Conservation (phyloP, 306 rosid genomes). For the Quercus aquifolioides region DNA sequence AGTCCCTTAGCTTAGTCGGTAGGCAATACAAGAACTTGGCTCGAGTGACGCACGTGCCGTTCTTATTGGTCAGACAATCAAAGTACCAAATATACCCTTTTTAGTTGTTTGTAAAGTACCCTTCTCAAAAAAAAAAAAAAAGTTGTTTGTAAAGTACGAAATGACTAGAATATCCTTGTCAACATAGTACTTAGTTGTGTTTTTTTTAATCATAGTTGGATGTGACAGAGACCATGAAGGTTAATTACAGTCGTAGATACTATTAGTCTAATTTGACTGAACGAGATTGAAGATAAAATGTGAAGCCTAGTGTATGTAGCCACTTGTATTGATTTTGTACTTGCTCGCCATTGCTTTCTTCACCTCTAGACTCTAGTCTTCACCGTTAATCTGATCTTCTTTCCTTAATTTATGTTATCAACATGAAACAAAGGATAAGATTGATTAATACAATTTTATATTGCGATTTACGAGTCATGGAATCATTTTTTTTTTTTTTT, state of each 20-base stretch:
- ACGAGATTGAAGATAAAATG: conserved; percentile 23
- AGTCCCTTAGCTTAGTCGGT: neutral
- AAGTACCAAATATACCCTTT: neutral
- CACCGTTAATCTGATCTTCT: no score
- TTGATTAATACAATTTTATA: no score
- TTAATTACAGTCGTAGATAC: neutral
- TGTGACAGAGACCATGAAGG: neutral
- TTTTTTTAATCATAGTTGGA: conserved; percentile 9
- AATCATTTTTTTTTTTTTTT: no score
- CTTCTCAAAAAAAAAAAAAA: no score
- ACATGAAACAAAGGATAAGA: no score
- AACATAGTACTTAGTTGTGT: neutral
- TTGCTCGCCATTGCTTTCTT: no score
- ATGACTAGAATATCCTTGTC: neutral
- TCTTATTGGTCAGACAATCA: neutral
- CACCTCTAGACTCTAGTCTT: no score
- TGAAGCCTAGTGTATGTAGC: neutral
- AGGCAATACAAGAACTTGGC: no score
- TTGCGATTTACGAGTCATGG: no score
- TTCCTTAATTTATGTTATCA: no score
- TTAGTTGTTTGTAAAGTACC: no score
- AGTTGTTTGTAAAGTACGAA: neutral
- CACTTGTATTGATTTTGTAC: conserved; percentile 8
- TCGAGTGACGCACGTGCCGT: conserved; percentile 26
- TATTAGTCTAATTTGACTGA: neutral